Evolutionary conservation across 345 rosid genomes (phyloP), one percentile per base, ranked within the genome.

Genomic region (Erucastrum elatum): DNA sequence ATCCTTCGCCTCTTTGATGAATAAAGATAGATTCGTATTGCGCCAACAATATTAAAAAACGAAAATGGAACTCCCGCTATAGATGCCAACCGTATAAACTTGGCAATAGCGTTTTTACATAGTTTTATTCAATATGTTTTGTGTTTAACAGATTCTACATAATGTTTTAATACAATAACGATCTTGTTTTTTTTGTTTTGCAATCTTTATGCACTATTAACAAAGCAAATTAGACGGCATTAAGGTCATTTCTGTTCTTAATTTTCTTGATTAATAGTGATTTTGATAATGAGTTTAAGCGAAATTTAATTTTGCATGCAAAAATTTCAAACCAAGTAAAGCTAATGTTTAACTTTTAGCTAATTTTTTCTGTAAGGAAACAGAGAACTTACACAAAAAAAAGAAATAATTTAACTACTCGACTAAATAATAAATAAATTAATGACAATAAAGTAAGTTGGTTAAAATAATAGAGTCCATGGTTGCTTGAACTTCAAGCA

Each of bases 401-500:
- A 21, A n/a, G 30, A 49, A 49, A 49, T 49, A 49, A 49, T 49
- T 49, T 5, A 27, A 33, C 11, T 25, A 53, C 3, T 59, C 33
- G 6, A 25, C 7, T 67, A 15, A 34, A 83, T 76, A 77, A 33
- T 10, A 21, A 16, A 26, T 31, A 53, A 70, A 80, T 70, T 26
- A 55, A 12, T 61, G 66, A 51, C 62, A 46, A 61, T 83, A 84
- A 87, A 83, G 86, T 69, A 29, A 76, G 85, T 72, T 86, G 91
- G 87, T 82, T 86, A 84, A 4, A 74, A 76, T 26, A 80, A 74
- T 60, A 37, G 82, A 68, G 88, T 89, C 80, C 82, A 85, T 74
- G 87, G 84, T 90, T 84, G 97, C 98, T 94, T 92, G 88, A 89
- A 74, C 80, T 86, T 87, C 88, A 92, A 91, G 94, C 94, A 88